phyloP scores from a whole-genome alignment of 2,329 filamentous ascomycete genomes.

The Ustulina deusta region DNA sequence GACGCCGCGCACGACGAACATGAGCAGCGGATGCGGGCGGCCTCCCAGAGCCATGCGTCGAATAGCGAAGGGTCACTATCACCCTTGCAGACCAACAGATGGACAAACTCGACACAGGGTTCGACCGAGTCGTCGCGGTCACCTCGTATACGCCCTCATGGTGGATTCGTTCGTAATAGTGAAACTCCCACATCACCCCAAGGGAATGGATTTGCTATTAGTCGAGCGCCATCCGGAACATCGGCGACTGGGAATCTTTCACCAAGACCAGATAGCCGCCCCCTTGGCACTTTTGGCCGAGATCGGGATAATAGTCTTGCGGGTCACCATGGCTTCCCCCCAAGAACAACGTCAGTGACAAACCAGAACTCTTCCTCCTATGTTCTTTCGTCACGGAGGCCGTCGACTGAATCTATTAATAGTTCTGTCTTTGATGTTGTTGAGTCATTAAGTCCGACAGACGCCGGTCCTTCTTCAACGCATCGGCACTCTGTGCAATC shows the following conservation, averaged over 20 bases:
- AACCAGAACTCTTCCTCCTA: constrained; percentile 37
- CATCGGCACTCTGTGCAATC: constrained; percentile 42
- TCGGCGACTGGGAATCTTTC: constrained; percentile 37
- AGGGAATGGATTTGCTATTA: constrained; percentile 33
- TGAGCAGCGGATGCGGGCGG: constrained; percentile 45
- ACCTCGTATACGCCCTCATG: constrained; percentile 38
- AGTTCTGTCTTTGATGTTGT: constrained; percentile 53
- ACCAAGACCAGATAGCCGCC: constrained; percentile 43
- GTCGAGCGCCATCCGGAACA: constrained; percentile 40
- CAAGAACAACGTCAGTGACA: constrained; percentile 45
- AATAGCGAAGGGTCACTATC: constrained; percentile 47
- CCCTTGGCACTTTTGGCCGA: constrained; percentile 35
- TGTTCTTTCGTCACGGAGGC: constrained; percentile 46
- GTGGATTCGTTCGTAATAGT: constrained; percentile 39
- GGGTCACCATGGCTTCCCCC: constrained; percentile 42
- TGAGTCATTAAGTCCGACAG: constrained; percentile 46
- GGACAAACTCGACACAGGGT: constrained; percentile 50
- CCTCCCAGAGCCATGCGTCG: constrained; percentile 45
- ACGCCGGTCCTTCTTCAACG: constrained; percentile 31
- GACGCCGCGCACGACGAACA: constrained; percentile 39
- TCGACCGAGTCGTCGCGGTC: constrained; percentile 40
- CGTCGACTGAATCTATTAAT: constrained; percentile 53
- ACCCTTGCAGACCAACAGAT: constrained; percentile 46
- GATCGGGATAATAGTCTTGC: constrained; percentile 34
- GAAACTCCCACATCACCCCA: constrained; percentile 37